Evolutionary conservation across 1,284 basidiomycete species (phyloP), one percentile per base, ranked within the genome.

Genomic region (Rhodotorula sp.): DNA sequence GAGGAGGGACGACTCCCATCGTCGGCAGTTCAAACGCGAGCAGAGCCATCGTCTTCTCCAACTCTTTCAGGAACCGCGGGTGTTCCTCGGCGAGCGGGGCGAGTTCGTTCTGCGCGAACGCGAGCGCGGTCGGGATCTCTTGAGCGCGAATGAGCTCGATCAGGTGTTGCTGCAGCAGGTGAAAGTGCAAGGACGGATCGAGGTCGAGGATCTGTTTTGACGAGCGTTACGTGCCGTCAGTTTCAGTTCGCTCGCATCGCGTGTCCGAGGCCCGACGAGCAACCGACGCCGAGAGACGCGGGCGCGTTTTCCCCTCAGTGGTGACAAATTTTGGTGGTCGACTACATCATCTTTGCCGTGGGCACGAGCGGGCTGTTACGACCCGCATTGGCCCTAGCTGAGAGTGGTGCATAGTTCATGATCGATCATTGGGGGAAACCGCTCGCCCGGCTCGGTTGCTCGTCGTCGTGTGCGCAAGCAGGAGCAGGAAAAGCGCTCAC

Each of bases 361-460:
- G 64, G 49, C 59, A 51, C 52, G 61, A 54, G 69, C 57, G 49
- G 67, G 63, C 73, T 68, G 68, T 74, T 74, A 74, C 72, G 69
- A 72, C 61, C 61, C 34, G 46, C 61, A 47, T 64, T 39, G 56
- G 61, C 48, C n/a, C 65, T 57, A 88, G 85, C 90, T 97, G 86
- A 89, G 95, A 91, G 94, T 97, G 95, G 95, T 98, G 95, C 95
- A 97, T 97, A 93, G 92, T 90, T 87, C 82, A 79, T 79, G 91
- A 86, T 89, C 70, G 93, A 95, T 95, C 78, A 16, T 75, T 51
- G 76, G 68, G 47, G 54, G 12, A 39, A 26, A 26, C 31, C 51
- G 10, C 51, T 8, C 23, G 15, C n/a, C 14, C 20, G 49, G 26
- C 18, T 3, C n/a, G 14, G 2, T 10, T 7, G 21, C 52, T 23